Evolutionary conservation across 2,329 filamentous ascomycete species (phyloP), one percentile per base, ranked within the genome.

Genomic region (Neonectria ditissima): DNA sequence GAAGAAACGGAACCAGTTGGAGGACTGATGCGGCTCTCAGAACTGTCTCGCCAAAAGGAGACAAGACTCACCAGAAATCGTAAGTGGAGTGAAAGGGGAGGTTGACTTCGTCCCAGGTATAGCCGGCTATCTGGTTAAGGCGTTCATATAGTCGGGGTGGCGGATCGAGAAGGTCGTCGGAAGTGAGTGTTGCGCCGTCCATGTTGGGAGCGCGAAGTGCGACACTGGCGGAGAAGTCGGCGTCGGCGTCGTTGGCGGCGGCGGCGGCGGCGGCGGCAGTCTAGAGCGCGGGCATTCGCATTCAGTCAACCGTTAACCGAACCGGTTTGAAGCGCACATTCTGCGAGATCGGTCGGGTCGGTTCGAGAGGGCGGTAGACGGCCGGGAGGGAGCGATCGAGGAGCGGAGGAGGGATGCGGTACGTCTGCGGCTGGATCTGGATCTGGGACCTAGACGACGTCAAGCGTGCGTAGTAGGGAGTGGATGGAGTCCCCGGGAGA

Each of bases 31-130:
- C 44, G 18, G 26, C 22, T 37, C 32, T 20, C 26, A 34, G 48
- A 50, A 48, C 34, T 32, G 37, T 30, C 28, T 16, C 39, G 28
- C 48, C 24, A 32, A 20, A 55, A 53, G 41, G 26, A 18, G 28
- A 73, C 80, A 30, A 18, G 28, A 73, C 80, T 73, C 81, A 89
- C 93, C 94, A 98, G 81, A 94, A 94, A 77, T 97, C 93, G 79
- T 97, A 97, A 72, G 90, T 93, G 54, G 87, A 86, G 74, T 90
- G 88, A 59, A 86, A 81, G 11, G 87, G 87, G 26, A 79, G 78
- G 61, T 74, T 77, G 14, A 86, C 84, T 69, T 92, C 90, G 77
- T 94, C 91, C 92, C 92, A 94, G 7, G 86, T 88, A 76, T 93
- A 94, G 56, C 91, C 91, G 48, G 89, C 85, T 68, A 94, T 84